Base-by-base conservation (phyloP, 1,284 basidiomycete genomes). In the Polyporus tsugae region DNA sequence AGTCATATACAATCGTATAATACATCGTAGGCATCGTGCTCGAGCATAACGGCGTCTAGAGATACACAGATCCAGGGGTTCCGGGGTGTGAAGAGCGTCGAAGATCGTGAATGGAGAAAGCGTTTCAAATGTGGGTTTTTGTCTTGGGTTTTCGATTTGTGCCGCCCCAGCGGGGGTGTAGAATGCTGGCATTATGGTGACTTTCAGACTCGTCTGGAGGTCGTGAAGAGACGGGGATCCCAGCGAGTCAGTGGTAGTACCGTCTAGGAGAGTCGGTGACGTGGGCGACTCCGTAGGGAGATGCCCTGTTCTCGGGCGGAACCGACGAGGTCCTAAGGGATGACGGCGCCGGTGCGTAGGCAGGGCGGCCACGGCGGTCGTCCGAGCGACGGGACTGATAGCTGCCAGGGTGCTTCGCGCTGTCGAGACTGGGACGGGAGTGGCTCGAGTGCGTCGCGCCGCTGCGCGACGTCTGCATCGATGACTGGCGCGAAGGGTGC, bases 1-100 rank as follows among this genome's bases (percentile, higher is more conserved):
- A 60, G 36, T 60, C 66, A 61, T 67, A 44, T 62, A 52, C 66
- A 67, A 42, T 66, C 68, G 60, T 70, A 71, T 61, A 41, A 33
- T 71, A 65, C 61, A 69, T 66, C 64, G 38, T 29, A 58, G 60
- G 62, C 42, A 60, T 60, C 68, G 60, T 70, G 58, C 55, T 38
- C 55, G 35, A n/a, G 55, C 55, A 58, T 9, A 55, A 15, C 58
- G 59, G 60, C 65, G 44, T 62, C 41, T 62, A 60, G 29, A 68
- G 61, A 61, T 71, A 70, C 65, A 66, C 29, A 19, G 13, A 49
- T 25, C 46, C 46, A 49, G 22, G 46, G 46, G 19, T 38, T 22
- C n/a, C 17, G 7, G 38, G 39, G 49, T 52, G 65, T 62, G 65
- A 67, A 38, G 59, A 41, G 17, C 67, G 39, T 63, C 5, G 53